Evolutionary conservation across 805 yeast species (phyloP).

Genomic region (Myxozyma udenii): DNA sequence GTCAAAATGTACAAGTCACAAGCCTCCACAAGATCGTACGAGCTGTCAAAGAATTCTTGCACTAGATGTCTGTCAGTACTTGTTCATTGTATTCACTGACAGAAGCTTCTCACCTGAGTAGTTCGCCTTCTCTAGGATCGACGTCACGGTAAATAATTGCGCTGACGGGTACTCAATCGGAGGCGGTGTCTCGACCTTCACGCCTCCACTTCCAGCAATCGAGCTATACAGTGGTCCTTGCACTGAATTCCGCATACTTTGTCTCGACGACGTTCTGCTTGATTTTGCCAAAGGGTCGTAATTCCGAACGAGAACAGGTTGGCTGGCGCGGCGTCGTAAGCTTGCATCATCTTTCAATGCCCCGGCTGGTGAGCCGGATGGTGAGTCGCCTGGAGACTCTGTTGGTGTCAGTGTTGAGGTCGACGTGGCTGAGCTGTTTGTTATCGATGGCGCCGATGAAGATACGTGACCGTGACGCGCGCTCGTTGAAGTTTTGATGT

Average conservation of each 20-base stretch:
- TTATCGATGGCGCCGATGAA: background rate
- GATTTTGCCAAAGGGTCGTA: background rate
- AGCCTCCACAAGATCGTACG: background rate
- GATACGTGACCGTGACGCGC: no score
- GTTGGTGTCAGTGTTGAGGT: background rate
- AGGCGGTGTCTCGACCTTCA: background rate
- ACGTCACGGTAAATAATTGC: background rate
- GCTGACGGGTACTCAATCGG: background rate
- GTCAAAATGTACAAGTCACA: background rate
- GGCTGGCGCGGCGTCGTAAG: background rate
- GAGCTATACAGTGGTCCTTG: background rate
- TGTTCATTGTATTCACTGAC: background rate
- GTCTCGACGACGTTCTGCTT: background rate
- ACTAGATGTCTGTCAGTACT: background rate
- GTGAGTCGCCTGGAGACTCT: background rate
- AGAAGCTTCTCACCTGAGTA: background rate
- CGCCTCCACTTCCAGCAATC: background rate
- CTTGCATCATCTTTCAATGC: background rate
- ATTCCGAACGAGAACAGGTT: background rate
- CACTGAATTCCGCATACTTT: background rate
- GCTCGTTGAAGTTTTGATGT: no score
- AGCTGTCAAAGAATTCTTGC: background rate
- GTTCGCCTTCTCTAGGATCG: background rate
- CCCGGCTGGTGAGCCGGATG: no score
- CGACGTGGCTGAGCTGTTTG: background rate